These are phyloP conservation scores for Sherardia arvensis DNA, from an alignment of 257 asterid species.

Conservation along the genomic window DNA sequence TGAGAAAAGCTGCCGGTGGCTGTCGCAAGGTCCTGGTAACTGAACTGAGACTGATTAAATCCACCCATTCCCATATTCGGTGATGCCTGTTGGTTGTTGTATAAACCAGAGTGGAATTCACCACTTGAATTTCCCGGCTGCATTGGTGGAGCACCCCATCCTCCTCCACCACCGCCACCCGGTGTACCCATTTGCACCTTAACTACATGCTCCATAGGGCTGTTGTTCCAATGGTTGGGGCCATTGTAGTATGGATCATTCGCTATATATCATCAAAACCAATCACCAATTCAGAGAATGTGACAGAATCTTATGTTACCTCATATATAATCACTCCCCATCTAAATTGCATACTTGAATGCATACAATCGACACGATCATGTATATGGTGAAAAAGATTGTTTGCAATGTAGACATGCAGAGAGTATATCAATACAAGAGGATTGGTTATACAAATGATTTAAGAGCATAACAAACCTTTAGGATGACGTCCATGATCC, in stretches of 20 bases:
- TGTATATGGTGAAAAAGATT: too few relatives aligned
- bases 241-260: slow-evolving; percentile 21
- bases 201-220: slow-evolving; percentile 22
- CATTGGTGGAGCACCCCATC: slow-evolving; percentile 24
- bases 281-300: neutral
- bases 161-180: slow-evolving; percentile 6
- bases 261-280: slow-evolving; percentile 2
- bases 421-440: too few relatives aligned
- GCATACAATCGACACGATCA: too few relatives aligned
- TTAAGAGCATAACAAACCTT: slow-evolving; percentile 12
- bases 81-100: slow-evolving; percentile 25
- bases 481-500: slow-evolving; percentile 20
- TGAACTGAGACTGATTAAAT: slow-evolving; percentile 39
- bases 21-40: slow-evolving; percentile 50
- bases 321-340: too few relatives aligned
- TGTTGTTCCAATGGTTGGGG: slow-evolving; percentile 12
- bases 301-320: too few relatives aligned
- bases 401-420: too few relatives aligned
- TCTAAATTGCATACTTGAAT: too few relatives aligned
- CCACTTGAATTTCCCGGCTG: slow-evolving; percentile 19
- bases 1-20: slow-evolving; percentile 68
- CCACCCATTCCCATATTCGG: slow-evolving; percentile 31
- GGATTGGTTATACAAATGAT: too few relatives aligned
- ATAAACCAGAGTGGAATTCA: slow-evolving; percentile 32
- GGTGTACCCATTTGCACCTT: slow-evolving; percentile 19